Conservation (phyloP, 176 grass and related monocot genomes). For the Alloteropsis semialata region DNA sequence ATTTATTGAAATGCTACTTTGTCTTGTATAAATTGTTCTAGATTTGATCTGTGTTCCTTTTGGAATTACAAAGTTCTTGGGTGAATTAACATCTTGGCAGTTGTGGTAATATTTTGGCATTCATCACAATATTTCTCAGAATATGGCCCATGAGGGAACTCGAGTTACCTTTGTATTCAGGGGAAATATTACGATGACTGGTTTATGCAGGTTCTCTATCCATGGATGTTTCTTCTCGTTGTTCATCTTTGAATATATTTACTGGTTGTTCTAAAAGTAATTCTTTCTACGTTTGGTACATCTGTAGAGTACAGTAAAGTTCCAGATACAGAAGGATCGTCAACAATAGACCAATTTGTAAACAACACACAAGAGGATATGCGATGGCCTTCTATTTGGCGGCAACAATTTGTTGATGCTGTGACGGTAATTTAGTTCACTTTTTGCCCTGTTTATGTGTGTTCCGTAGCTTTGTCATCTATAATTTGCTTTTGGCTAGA, state of each 20-base stretch:
- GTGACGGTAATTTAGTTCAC: slow-evolving; percentile 46
- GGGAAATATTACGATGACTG: background rate
- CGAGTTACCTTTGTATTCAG: background rate
- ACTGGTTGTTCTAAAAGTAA: too few relatives aligned
- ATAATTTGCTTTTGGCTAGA: background rate
- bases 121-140: background rate
- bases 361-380: slow-evolving; percentile 26
- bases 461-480: background rate
- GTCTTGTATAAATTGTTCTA: background rate
- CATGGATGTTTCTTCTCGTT: background rate
- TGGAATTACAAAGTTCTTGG: background rate
- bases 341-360: slow-evolving; percentile 7
- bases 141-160: background rate
- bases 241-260: background rate
- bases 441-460: background rate
- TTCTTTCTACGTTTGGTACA: background rate
- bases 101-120: background rate
- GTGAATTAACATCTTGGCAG: background rate
- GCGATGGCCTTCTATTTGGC: slow-evolving; percentile 52
- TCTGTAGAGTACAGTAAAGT: slow-evolving; percentile 44
- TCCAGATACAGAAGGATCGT: slow-evolving; percentile 53
- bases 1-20: background rate
- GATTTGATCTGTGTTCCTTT: background rate
- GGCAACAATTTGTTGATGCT: slow-evolving; percentile 66
- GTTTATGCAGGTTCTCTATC: background rate